Evolutionary conservation across 148 eudicot genomes (phyloP), one percentile per base, ranked within the genome.

Genomic region (Fagopyrum tataricum): DNA sequence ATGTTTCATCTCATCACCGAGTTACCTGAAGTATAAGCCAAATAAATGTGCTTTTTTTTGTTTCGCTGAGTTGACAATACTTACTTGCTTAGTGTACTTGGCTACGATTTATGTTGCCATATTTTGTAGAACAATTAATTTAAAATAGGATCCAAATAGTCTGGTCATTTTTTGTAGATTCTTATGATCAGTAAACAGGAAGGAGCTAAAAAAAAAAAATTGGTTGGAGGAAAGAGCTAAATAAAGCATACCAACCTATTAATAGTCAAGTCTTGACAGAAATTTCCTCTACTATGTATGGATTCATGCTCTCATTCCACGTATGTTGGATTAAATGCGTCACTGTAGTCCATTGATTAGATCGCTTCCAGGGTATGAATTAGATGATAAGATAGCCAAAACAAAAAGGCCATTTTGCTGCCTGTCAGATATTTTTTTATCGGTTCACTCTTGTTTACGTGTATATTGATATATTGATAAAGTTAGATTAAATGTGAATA

Each of bases 1-100:
- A 87, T 81, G 84, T 72, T 55, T 68, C 44, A 43, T 20, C n/a
- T 47, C 24, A 46, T 47, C 4, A 23, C 15, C 44, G 26, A 72
- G 15, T 49, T 5, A 2, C 51, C 18, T 24, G 14, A 43, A 37
- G 11, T 64, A 43, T 64, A 24, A 41, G 66, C 41, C 31, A 23
- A 44, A 13, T 15, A 56, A 10, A 2, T 20, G 68, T 21, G 10
- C 46, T 56, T 7, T 41, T 61, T 64, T 74, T 9, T 43, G 37
- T 39, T 20, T 2, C 26, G 4, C 0, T 17, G 49, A 20, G 7
- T 39, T 42, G 37, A 14, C 20, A 43, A 0, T 74, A 48, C 68
- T 73, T 24, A 17, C 12, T 40, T 74, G 59, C 68, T 73, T 24
- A 17, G n/a, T 40, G 69, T 31, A 13, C 9, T 37, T 37, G 69